phyloP scores from a whole-genome alignment of 2,329 filamentous ascomycete genomes.

The Coniochaeta prunicola region DNA sequence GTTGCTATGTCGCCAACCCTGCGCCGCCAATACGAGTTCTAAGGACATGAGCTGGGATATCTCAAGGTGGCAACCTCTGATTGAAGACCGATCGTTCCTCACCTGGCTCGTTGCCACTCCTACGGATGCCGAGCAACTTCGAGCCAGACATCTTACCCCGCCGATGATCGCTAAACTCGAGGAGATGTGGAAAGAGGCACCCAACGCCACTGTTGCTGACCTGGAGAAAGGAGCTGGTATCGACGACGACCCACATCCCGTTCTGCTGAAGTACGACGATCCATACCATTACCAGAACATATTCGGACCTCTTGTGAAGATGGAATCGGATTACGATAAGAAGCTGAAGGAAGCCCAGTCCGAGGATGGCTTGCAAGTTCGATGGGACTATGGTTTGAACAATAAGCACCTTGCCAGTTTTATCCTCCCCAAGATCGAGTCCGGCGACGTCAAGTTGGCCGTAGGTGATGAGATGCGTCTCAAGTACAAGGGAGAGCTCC shows the following conservation, averaged over 20 bases:
- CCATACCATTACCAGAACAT: constrained; percentile 99
- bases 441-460: constrained; percentile 94
- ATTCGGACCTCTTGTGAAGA: constrained; percentile 95
- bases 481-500: constrained; percentile 90
- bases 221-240: constrained; percentile 86
- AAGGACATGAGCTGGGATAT: constrained; percentile 99
- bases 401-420: constrained; percentile 97
- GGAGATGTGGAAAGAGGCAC: constrained; percentile 97
- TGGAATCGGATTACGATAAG: constrained; percentile 98
- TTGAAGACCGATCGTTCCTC: constrained; percentile 92
- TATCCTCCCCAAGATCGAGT: constrained; percentile 90
- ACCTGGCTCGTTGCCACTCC: constrained; percentile 87
- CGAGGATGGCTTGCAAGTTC: constrained; percentile 88
- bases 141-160: constrained; percentile 84
- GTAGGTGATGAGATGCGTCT: constrained; percentile 98
- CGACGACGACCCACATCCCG: constrained; percentile 91
- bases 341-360: constrained; percentile 98
- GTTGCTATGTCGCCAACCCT: constrained; percentile 91
- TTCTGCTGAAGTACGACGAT: constrained; percentile 90
- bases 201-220: constrained; percentile 79
- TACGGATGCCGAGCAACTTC: constrained; percentile 90
- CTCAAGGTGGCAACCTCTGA: constrained; percentile 93
- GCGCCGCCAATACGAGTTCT: constrained; percentile 86
- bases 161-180: constrained; percentile 95
- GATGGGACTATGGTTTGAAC: constrained; percentile 93